Percentiles rank a stretch among this genome's conserved stretches.
These are phyloP conservation scores for Melastoma malabathricum DNA, from an alignment of 345 rosid species.

Conservation along the genomic window DNA sequence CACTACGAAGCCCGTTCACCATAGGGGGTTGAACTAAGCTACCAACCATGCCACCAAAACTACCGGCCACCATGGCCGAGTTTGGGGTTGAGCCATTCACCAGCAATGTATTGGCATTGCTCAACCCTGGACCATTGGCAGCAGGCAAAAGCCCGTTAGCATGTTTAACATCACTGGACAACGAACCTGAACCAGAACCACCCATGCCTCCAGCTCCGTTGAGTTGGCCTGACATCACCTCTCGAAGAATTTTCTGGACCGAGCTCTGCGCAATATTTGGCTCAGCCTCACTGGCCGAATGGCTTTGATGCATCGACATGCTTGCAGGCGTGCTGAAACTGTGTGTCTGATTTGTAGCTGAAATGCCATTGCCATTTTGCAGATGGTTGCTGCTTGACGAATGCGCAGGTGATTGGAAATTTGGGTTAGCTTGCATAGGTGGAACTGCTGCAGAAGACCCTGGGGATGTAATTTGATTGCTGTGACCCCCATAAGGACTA, in stretches of 20 bases:
- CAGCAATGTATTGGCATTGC: constrained; percentile 11
- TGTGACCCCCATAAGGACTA: constrained; percentile 32
- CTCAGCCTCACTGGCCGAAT: constrained; percentile 30
- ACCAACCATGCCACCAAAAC: constrained; percentile 22
- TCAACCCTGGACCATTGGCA: constrained; percentile 10
- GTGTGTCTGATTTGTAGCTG: constrained; percentile 15
- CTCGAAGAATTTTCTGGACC: constrained; percentile 47
- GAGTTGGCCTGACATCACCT: constrained; percentile 34
- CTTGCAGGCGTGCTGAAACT: constrained; percentile 25
- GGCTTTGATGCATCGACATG: constrained; percentile 21
- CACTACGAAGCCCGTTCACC: constrained; percentile 31
- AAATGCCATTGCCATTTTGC: constrained; percentile 14
- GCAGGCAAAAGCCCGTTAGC: constrained; percentile 22
- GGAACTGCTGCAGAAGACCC: constrained; percentile 37
- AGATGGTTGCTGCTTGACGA: constrained; percentile 34
- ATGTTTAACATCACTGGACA: constrained; percentile 24
- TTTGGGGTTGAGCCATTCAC: constrained; percentile 19
- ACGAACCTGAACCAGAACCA: constrained; percentile 22
- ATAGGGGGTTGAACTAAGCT: constrained; percentile 22
- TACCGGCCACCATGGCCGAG: constrained; percentile 17
- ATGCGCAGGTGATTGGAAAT: constrained; percentile 30
- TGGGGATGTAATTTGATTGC: constrained; percentile 36
- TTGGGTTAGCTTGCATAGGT: constrained; percentile 22
- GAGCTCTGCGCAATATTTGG: constrained; percentile 33
- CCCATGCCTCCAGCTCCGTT: constrained; percentile 24